These are phyloP conservation scores for Aspergillus fumigatiaffinis DNA, from an alignment of 2,329 filamentous ascomycete genomes.

Conservation along the genomic window DNA sequence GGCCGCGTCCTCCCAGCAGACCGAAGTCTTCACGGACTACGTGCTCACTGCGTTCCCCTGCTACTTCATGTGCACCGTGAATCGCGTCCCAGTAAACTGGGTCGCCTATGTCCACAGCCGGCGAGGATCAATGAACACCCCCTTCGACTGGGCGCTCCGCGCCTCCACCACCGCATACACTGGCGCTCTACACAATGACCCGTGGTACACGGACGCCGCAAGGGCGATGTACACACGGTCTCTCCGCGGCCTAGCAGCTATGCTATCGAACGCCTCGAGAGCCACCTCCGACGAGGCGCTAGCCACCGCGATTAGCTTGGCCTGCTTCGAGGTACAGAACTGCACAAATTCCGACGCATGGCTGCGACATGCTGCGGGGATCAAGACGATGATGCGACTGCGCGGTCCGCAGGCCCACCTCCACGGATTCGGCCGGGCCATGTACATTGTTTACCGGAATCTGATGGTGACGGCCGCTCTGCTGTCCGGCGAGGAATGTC, in stretches of 20 bases:
- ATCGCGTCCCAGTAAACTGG: constrained; percentile 24
- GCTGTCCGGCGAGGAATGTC: constrained; percentile 30
- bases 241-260: constrained; percentile 24
- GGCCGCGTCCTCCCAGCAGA: constrained; percentile 22
- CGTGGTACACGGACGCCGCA: constrained; percentile 22
- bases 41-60: constrained; percentile 24
- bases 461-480: constrained; percentile 34
- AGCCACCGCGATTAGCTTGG: constrained; percentile 32
- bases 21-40: constrained; percentile 26
- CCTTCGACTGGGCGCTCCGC: constrained; percentile 22
- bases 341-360: constrained; percentile 34
- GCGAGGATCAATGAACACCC: constrained; percentile 12
- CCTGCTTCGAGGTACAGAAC: constrained; percentile 35
- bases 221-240: constrained; percentile 26
- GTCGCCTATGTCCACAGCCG: constrained; percentile 23
- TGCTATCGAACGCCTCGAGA: constrained; percentile 21
- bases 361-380: constrained; percentile 35
- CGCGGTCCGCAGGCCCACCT: constrained; percentile 30
- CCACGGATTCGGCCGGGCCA: constrained; percentile 31
- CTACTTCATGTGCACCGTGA: constrained; percentile 27
- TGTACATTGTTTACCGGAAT: constrained; percentile 34
- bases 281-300: constrained; percentile 32
- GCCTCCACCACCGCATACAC: constrained; percentile 16
- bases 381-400: constrained; percentile 30
- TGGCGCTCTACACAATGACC: constrained; percentile 17